Percentiles rank a stretch among this genome's conserved stretches.
Conservation (phyloP, 352 stramenopile genomes). For the Peronospora belbahrii region DNA sequence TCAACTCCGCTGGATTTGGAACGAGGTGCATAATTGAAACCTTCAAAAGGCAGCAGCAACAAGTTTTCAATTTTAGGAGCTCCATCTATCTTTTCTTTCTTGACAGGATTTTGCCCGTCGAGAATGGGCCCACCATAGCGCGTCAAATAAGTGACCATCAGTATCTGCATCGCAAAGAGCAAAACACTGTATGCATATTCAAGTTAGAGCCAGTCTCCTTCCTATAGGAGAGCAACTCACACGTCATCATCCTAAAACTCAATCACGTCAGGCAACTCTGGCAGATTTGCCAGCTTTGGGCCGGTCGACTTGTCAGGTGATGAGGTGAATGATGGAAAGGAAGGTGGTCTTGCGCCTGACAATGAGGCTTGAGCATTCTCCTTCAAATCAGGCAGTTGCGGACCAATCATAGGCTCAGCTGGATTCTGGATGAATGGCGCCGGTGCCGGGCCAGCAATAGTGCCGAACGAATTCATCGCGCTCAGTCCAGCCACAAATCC, state of each 20-base stretch:
- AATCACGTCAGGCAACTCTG: constrained; percentile 46
- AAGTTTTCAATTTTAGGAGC: no score
- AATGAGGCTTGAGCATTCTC: constrained; percentile 18
- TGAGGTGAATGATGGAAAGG: constrained; percentile 5
- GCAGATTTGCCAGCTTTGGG: constrained; percentile 26
- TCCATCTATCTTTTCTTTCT: no score
- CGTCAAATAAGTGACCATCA: neutral
- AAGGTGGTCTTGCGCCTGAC: constrained; percentile 14
- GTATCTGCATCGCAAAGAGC: neutral
- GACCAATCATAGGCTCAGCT: constrained; percentile 38
- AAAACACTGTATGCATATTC: constrained; percentile 14
- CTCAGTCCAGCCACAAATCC: constrained; percentile 32
- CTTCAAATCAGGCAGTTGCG: constrained; percentile 33
- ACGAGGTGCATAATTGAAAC: no score
- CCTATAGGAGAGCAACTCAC: constrained; percentile 1
- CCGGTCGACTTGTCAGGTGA: constrained; percentile 3
- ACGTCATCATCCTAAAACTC: constrained; percentile 29
- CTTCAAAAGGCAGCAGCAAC: no score
- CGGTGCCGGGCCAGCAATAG: constrained; percentile 13
- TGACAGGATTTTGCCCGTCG: no score
- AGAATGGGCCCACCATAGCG: neutral
- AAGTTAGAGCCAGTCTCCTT: constrained; percentile 24
- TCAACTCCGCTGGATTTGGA: no score
- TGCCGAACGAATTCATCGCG: constrained; percentile 26
- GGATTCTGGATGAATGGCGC: constrained; percentile 17